phyloP scores from a whole-genome alignment of 2,329 filamentous ascomycete species.

The Tolypocladium sp. region DNA sequence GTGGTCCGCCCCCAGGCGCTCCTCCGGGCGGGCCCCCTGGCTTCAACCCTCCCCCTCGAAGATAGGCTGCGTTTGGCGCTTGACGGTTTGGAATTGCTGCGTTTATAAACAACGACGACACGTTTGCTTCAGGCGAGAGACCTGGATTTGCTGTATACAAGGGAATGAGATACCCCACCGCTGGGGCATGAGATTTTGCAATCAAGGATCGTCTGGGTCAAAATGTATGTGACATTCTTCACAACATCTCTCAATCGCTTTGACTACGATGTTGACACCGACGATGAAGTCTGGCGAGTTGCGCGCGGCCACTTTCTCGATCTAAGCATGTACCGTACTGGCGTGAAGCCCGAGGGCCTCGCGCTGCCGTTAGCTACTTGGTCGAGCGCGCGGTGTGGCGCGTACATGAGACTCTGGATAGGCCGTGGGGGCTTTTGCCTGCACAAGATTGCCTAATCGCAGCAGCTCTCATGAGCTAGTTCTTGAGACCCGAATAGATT shows the following conservation, averaged over 20 bases:
- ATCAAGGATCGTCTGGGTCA: background rate
- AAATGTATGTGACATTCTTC: conserved; percentile 6
- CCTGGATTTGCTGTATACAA: conserved; percentile 10
- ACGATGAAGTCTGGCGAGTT: background rate
- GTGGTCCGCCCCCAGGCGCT: conserved; percentile 6
- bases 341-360: background rate
- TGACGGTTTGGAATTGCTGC: conserved; percentile 13
- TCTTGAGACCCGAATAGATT: conserved; percentile 1
- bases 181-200: background rate
- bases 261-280: conserved; percentile 3
- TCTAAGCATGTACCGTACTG: background rate
- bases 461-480: background rate
- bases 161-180: background rate
- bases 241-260: background rate
- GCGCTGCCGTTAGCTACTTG: background rate
- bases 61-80: conserved; percentile 29
- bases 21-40: conserved; percentile 54
- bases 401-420: background rate
- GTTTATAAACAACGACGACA: conserved; percentile 15
- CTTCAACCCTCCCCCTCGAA: conserved; percentile 64
- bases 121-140: conserved; percentile 11
- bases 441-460: background rate
- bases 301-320: background rate
- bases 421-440: background rate
- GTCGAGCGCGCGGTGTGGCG: background rate